A percentile compares a stretch with the other conserved stretches of the same genome.
phyloP scores from a whole-genome alignment of 768 basidiomycete species.

The Cyclocybe aegerita region DNA sequence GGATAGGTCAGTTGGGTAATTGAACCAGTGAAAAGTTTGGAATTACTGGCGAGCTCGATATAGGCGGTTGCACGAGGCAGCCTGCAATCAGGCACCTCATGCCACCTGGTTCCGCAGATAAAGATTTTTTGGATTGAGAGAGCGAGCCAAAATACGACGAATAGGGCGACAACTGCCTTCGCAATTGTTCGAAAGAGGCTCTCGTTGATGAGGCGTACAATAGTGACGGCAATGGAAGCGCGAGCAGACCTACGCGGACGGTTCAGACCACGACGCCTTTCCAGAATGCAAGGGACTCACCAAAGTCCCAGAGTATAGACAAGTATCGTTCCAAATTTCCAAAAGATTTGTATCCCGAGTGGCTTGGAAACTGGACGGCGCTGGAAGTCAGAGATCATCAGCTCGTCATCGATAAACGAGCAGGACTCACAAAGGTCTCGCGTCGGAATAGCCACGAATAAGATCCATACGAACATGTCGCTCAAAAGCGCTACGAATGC shows the following conservation, averaged over 20 bases:
- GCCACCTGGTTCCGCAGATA: background rate
- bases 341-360: background rate
- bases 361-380: too few species aligned
- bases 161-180: background rate
- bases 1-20: background rate
- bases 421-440: too few species aligned
- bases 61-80: background rate
- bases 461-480: constrained; percentile 11
- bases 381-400: too few species aligned
- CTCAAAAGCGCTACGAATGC: constrained; percentile 20
- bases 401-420: too few species aligned
- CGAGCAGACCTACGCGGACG: background rate
- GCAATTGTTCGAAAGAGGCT: background rate
- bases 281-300: background rate
- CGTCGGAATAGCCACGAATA: too few species aligned
- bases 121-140: constrained; percentile 4
- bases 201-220: constrained; percentile 1
- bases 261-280: background rate
- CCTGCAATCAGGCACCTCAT: background rate
- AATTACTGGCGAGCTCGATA: constrained; percentile 5
- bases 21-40: background rate
- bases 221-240: constrained; percentile 5
- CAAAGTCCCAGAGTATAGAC: background rate
- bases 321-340: background rate
- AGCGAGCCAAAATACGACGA: constrained; percentile 1